Conservation (phyloP, 441 rosid genomes). For the Erodium texanum region DNA sequence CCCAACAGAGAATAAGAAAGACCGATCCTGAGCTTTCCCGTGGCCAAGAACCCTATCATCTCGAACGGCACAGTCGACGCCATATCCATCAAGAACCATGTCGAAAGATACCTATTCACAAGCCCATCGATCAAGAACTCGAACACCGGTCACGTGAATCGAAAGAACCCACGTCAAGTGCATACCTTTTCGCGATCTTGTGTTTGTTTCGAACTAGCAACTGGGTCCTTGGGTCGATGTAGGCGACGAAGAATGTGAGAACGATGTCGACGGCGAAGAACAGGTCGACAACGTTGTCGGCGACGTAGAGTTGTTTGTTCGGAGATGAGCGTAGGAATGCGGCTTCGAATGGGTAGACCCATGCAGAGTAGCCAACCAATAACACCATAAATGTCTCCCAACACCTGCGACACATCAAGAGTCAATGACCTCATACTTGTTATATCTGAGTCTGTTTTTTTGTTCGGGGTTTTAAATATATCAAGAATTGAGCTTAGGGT, state of each 20-base stretch:
- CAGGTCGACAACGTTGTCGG: conserved; percentile 49
- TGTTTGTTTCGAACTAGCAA: conserved; percentile 50
- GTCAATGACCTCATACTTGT: no score
- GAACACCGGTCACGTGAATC: no score
- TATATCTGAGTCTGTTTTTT: no score
- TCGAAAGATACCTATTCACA: conserved; percentile 58
- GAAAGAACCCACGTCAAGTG: no score
- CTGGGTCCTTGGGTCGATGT: conserved; percentile 43
- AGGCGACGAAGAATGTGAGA: conserved; percentile 50
- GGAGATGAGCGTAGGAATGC: conserved; percentile 40
- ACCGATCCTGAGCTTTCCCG: conserved; percentile 37
- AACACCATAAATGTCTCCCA: conserved; percentile 63
- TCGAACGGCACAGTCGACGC: conserved; percentile 65
- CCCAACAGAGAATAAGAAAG: conserved; percentile 51
- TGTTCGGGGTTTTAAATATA: no score
- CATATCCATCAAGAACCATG: conserved; percentile 69
- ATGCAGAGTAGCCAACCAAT: conserved; percentile 52
- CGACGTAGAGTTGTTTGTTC: conserved; percentile 29
- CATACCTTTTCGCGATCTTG: no score
- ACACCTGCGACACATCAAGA: no score
- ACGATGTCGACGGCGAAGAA: conserved; percentile 60
- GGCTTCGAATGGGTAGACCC: conserved; percentile 55
- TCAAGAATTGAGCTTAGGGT: no score
- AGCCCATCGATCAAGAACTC: no score
- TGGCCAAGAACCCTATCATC: conserved; percentile 34